These are phyloP conservation scores for Skeletonema grethae DNA, from an alignment of 108 stramenopile species.

Conservation along the genomic window DNA sequence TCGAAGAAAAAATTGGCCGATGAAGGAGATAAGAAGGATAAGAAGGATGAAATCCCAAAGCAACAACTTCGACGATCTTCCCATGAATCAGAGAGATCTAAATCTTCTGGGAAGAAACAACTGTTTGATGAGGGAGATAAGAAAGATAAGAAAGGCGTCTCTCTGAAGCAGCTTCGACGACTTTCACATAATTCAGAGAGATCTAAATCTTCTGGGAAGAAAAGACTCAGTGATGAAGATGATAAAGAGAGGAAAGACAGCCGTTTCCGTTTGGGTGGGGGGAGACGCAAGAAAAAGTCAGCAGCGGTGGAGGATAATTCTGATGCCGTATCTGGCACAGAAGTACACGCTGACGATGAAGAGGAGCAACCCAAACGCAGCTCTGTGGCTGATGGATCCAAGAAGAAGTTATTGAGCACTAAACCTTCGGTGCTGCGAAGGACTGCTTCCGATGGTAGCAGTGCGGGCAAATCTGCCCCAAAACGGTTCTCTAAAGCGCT, in stretches of 20 bases:
- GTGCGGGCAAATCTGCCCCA: not conserved
- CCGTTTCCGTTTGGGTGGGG: not conserved
- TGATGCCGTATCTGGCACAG: not conserved
- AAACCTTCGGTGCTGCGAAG: not conserved
- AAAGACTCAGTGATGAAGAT: not conserved
- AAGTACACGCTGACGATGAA: not conserved
- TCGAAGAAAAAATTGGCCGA: no score
- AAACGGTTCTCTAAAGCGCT: not conserved
- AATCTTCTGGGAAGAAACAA: no score
- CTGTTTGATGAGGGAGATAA: no score
- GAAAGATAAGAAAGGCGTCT: no score
- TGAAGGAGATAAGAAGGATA: no score
- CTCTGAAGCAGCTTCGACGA: not conserved
- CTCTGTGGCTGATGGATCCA: not conserved
- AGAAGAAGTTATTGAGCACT: not conserved
- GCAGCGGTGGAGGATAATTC: not conserved
- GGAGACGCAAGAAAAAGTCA: not conserved
- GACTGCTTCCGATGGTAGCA: not conserved
- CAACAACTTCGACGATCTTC: no score
- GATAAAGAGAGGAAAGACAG: not conserved
- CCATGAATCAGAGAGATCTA: no score
- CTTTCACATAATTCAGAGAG: not conserved
- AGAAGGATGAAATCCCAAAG: no score
- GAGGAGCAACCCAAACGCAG: not conserved
- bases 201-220: not conserved